Evolutionary conservation across 2,329 filamentous ascomycete species (phyloP), one percentile per base, ranked within the genome.

Genomic region (Clonostachys rhizophaga): DNA sequence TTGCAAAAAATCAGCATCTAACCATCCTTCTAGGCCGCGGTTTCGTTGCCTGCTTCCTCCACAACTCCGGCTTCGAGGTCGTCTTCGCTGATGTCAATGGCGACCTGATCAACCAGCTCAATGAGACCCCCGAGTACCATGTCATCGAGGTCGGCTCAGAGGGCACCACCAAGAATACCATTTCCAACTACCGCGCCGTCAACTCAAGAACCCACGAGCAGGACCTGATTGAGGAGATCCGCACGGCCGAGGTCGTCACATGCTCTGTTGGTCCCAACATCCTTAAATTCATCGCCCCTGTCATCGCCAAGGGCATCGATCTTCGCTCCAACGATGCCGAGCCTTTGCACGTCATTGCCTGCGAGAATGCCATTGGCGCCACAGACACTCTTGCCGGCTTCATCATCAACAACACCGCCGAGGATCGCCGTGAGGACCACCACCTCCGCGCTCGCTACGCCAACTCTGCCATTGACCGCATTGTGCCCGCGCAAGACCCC

Each of bases 401-500:
- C 75, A 95, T 95, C 75, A 87, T 86, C 67, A 74, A 84, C 54
- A 86, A 94, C 73, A 89, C 91, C 40, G 75, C 81, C 17, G 70
- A 80, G 37, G 75, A 84, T 44, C 83, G 85, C 46, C 76, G 91
- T 42, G 77, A 79, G 14, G 78, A 82, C 56, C 83, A 95, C 62
- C 71, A 83, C 61, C 71, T 78, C 57, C 87, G 90, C 58, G 91
- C 91, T 44, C 84, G 87, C 57, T 97, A 95, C 66, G 92, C 92
- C 72, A 99, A 99, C 76, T 96, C 90, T 52, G 94, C 94, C 58
- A 96, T 99, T 65, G 94, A 99, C 76, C 89, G 94, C 51, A 99
- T 99, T 64, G 94, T 97, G 20, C 94, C 94, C 13, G 89, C 90
- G 40, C 94, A 97, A 72, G 85, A 90, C 51, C 72, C 82, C 44